phyloP scores from a whole-genome alignment of 2,329 filamentous ascomycete genomes.

The Didymosphaeria variabile region DNA sequence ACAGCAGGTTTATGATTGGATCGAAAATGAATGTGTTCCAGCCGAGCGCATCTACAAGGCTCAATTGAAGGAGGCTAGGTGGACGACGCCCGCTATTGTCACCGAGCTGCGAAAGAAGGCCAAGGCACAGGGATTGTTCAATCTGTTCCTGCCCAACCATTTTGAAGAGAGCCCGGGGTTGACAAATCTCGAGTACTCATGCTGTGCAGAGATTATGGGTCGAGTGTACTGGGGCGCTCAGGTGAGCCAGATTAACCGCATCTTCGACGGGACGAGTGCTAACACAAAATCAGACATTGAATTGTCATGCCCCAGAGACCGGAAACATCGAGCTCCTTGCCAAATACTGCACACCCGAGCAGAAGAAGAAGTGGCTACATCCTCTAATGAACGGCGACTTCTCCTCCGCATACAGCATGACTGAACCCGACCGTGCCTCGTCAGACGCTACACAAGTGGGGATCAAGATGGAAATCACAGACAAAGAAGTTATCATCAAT shows the following conservation, averaged over 20 bases:
- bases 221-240: conserved; percentile 57
- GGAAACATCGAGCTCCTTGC: conserved; percentile 64
- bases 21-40: conserved; percentile 57
- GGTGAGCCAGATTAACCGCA: conserved; percentile 29
- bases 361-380: conserved; percentile 61
- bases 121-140: conserved; percentile 51
- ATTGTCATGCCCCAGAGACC: conserved; percentile 59
- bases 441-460: conserved; percentile 61
- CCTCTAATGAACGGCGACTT: conserved; percentile 60
- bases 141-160: conserved; percentile 54
- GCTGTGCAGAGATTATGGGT: conserved; percentile 58
- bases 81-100: conserved; percentile 54
- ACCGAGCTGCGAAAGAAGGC: conserved; percentile 55
- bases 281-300: conserved; percentile 49
- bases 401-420: conserved; percentile 62
- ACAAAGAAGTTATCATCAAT: conserved; percentile 53
- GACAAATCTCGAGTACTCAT: conserved; percentile 58
- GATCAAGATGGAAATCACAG: conserved; percentile 46
- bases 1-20: conserved; percentile 54
- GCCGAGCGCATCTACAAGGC: conserved; percentile 55
- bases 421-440: conserved; percentile 60
- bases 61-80: conserved; percentile 46
- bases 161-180: conserved; percentile 55
- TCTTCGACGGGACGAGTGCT: not conserved
- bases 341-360: conserved; percentile 60